Evolutionary conservation across 1,284 basidiomycete genomes (phyloP).

Genomic region (Hypsizygus ulmarius): DNA sequence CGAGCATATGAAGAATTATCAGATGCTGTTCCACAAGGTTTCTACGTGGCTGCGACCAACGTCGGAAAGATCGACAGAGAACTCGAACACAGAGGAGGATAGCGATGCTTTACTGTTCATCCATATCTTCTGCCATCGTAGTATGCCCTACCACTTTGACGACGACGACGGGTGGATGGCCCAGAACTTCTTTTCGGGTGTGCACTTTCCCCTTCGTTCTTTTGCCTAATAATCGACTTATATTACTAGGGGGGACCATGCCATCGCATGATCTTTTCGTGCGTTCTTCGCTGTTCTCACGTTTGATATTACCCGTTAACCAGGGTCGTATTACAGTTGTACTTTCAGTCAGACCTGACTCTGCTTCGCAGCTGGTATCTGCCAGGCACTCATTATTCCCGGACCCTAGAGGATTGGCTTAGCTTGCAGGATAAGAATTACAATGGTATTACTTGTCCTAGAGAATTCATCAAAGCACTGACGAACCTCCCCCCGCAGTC

Average conservation of each 20-base stretch:
- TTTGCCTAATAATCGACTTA: constrained; percentile 7
- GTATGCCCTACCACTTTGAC: constrained; percentile 73
- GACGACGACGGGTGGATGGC: constrained; percentile 78
- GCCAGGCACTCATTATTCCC: constrained; percentile 66
- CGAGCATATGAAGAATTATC: constrained; percentile 82
- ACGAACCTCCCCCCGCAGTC: constrained; percentile 22
- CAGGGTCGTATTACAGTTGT: constrained; percentile 36
- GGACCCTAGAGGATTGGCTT: constrained; percentile 72
- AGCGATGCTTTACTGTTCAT: constrained; percentile 61
- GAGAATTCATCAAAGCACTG: background rate
- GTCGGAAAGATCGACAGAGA: constrained; percentile 10
- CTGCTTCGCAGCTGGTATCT: constrained; percentile 64
- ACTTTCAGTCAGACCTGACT: constrained; percentile 69
- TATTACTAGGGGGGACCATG: constrained; percentile 54
- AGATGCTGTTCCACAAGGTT: constrained; percentile 62
- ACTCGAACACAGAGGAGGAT: constrained; percentile 19
- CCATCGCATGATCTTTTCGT: constrained; percentile 68
- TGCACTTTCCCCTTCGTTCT: background rate
- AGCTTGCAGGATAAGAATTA: constrained; percentile 55
- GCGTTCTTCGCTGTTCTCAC: constrained; percentile 15
- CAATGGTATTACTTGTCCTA: constrained; percentile 26
- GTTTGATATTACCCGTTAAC: background rate
- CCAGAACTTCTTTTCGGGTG: constrained; percentile 73
- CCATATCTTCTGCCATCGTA: constrained; percentile 74
- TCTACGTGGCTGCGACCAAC: constrained; percentile 64